Base-by-base conservation (phyloP, 345 rosid species). In the Crucihimalaya himalaica region DNA sequence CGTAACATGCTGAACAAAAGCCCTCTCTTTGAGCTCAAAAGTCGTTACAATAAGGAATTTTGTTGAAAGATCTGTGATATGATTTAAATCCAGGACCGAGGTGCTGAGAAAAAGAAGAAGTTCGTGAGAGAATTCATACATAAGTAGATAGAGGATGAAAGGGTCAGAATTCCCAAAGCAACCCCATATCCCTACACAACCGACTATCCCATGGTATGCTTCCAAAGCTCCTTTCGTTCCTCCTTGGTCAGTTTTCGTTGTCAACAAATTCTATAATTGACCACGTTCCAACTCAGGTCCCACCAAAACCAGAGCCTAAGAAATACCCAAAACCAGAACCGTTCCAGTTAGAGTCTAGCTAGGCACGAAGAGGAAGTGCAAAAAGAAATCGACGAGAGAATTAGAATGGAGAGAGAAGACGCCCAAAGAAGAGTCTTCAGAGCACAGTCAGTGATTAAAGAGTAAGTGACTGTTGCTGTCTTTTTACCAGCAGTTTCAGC, bases 101-200 rank as follows among this genome's bases (percentile, higher is more conserved):
- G 97, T 57, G 89, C 87, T 51, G 85, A 82, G 54, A 92, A 92
- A 68, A 93, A 87, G 79, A 87, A 75, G 78, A 89, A 55, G 73
- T 83, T 91, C 45, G 81, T 80, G 56, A 78, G 66, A 27, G 98
- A 91, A 53, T 42, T 91, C 14, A 57, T 68, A 66, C 83, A 81
- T 40, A 87, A 91, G 81, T 83, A 81, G 67, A 40, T 82, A 64
- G 93, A 84, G 65, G 97, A 86, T 60, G 97, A 88, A 83, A 85
- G 76, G 66, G 84, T 85, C 23, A 85, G 92, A 72, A 66, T 87
- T 62, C 97, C 88, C 15, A 89, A 81, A 81, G 91, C 96, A 35
- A 83, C 56, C 20, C 96, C 98, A 64, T 90, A 90, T 76, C 97
- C 97, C 8, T 93, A 88, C 64, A 87, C 97, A 16, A 93, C 96